phyloP scores from a whole-genome alignment of 2,329 filamentous ascomycete species.

The Talaromyces sp. region DNA sequence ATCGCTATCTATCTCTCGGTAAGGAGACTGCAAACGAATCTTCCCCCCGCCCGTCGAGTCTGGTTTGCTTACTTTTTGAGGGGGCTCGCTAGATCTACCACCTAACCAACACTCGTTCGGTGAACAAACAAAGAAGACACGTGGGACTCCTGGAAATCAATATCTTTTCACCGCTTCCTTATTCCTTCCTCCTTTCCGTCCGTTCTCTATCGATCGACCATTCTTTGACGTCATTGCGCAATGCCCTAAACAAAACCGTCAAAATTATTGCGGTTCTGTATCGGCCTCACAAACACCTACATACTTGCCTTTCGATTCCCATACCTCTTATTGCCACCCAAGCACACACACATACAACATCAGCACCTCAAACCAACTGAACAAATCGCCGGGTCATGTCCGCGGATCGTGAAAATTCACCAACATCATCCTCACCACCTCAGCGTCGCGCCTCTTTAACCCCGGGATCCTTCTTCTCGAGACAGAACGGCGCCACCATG shows the following conservation, averaged over 20 bases:
- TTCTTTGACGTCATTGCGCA: conserved; percentile 12
- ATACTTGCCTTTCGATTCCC: background rate
- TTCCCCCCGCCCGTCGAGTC: background rate
- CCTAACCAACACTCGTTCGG: background rate
- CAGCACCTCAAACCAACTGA: background rate
- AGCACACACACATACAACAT: background rate
- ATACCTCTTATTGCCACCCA: background rate
- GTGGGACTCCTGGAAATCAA: background rate
- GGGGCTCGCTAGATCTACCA: background rate
- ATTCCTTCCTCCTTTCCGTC: background rate
- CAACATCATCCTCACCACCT: conserved; percentile 31
- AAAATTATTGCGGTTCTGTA: background rate
- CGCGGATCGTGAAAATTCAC: conserved; percentile 33
- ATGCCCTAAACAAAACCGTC: conserved; percentile 4
- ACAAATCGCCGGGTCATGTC: conserved; percentile 33
- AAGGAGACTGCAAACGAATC: background rate
- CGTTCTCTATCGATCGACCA: background rate
- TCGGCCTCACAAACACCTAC: background rate
- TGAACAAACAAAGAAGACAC: background rate
- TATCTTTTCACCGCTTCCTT: background rate
- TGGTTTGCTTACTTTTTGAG: background rate
- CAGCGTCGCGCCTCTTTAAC: conserved; percentile 44
- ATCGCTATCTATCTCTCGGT: conserved; percentile 5
- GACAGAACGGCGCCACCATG: conserved; percentile 18
- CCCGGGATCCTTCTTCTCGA: conserved; percentile 33